Evolutionary conservation across 2,329 filamentous ascomycete genomes (phyloP).

Genomic region (Lecanoromycetidae sp.): DNA sequence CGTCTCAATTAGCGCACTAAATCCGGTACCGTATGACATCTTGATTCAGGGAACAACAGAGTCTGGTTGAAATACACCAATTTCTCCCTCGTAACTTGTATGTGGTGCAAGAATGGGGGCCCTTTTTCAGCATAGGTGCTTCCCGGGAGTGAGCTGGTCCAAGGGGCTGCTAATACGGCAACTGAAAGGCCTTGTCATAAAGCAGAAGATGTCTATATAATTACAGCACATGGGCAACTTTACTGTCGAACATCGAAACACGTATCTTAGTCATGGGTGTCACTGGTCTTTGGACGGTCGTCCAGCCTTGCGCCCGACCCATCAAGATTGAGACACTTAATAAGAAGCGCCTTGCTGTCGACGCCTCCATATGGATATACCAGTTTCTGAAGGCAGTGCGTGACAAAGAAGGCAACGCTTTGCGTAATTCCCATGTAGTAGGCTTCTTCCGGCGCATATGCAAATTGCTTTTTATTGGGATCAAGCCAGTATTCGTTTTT

Average conservation of each 20-base stretch:
- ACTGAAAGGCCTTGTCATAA: neutral
- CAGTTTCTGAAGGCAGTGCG: slow-evolving; percentile 98
- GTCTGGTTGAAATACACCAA: neutral
- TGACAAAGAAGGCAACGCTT: slow-evolving; percentile 93
- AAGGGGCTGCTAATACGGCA: too few species aligned
- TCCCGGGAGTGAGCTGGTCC: too few species aligned
- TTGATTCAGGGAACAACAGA: too few species aligned
- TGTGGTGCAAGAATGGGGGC: too few species aligned
- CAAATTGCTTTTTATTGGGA: slow-evolving; percentile 92
- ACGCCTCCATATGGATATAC: slow-evolving; percentile 99
- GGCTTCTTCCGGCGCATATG: slow-evolving; percentile 98
- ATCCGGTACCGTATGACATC: neutral
- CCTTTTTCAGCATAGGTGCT: too few species aligned
- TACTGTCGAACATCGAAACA: neutral
- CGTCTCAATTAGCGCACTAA: neutral
- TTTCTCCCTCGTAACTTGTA: too few species aligned
- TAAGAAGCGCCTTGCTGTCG: slow-evolving; percentile 87
- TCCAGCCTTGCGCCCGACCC: slow-evolving; percentile 88
- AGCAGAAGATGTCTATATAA: neutral
- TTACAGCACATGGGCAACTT: neutral
- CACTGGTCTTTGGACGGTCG: slow-evolving; percentile 90
- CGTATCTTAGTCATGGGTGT: slow-evolving; percentile 62
- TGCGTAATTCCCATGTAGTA: slow-evolving; percentile 90
- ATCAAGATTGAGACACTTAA: slow-evolving; percentile 95
- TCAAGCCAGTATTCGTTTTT: slow-evolving; percentile 94